phyloP scores from a whole-genome alignment of 768 basidiomycete genomes.

The Mrakia gelida region DNA sequence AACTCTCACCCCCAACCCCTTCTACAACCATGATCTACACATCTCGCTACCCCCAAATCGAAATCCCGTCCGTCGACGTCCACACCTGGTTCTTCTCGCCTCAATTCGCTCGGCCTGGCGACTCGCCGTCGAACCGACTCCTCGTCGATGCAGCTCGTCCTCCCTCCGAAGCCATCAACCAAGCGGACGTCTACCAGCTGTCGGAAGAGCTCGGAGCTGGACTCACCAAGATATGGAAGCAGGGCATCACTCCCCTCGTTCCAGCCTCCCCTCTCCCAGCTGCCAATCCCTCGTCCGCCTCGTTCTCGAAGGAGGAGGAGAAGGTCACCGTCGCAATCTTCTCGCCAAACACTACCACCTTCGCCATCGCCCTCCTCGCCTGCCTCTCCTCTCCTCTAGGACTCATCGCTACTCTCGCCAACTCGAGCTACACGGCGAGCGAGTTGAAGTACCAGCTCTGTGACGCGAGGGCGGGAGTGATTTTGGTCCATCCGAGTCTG shows the following conservation, averaged over 20 bases:
- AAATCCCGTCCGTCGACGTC: neutral
- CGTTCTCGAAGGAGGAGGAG: no score
- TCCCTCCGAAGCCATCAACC: neutral
- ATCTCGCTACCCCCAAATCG: neutral
- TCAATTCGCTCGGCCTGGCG: neutral
- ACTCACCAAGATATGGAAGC: conserved; percentile 1
- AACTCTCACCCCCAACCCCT: no score
- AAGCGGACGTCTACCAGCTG: neutral
- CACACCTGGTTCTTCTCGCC: neutral
- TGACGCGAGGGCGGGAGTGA: neutral
- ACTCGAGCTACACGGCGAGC: neutral
- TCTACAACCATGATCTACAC: conserved; percentile 6
- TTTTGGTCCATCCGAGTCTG: conserved; percentile 2
- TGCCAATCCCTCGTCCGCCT: neutral
- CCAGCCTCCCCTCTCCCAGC: neutral
- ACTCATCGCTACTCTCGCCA: conserved; percentile 13
- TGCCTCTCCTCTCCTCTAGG: neutral
- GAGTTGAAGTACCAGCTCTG: neutral
- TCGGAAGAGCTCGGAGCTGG: conserved; percentile 10
- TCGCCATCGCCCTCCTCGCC: conserved; percentile 6
- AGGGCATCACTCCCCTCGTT: neutral
- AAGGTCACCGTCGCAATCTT: conserved; percentile 2
- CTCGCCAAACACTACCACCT: conserved; percentile 12
- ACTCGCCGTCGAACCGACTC: neutral
- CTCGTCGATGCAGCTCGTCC: neutral